Base-by-base conservation (phyloP, 495 filamentous ascomycete species). In the Lasiosphaeria hispida region DNA sequence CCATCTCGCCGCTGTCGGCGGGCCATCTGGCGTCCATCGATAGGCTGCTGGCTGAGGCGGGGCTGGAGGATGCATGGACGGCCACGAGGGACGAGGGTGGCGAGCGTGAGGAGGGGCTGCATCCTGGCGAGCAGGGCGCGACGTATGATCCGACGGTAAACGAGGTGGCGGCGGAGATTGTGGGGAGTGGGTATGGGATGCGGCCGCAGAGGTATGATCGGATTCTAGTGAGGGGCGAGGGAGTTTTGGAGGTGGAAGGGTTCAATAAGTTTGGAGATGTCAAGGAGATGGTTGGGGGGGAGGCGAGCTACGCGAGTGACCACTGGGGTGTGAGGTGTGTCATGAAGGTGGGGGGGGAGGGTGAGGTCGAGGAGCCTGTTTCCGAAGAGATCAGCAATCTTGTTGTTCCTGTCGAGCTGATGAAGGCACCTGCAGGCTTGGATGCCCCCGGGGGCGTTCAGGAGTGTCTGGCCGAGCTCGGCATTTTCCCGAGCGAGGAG, bases 161-260 rank as follows among this genome's bases (percentile, higher is more conserved):
- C 55, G 67, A 65, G 17, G 69, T 83, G 7, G 80, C 83, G 2
- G 73, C 77, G 13, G 69, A 74, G 7, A 71, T 63, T 8, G 72
- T 74, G 13, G 68, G 66, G 30, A 71, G 67, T 34, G 66, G 69
- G 4, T 70, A 67, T 37, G 63, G 77, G 19, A 72, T 73, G 36
- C 73, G 79, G n/a, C 82, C 82, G 5, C 83, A 85, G 62, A 65
- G 83, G 19, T 85, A 84, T 55, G 82, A 85, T 60, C 71, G 83
- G 34, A 78, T 86, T 42, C 63, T 84, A 9, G 67, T 81, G 3
- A 72, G 66, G 38, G 71, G 74, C 6, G 63, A 73, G 18, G 70
- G 65, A 6, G 38, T 65, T 7, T 63, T 80, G n/a, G 56, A 62
- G 11, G 58, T 76, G 1, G 62, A 54, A 6, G 58, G 59, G 13